phyloP scores from a whole-genome alignment of 148 eudicot species.

The Rhododendron kiyosumense region DNA sequence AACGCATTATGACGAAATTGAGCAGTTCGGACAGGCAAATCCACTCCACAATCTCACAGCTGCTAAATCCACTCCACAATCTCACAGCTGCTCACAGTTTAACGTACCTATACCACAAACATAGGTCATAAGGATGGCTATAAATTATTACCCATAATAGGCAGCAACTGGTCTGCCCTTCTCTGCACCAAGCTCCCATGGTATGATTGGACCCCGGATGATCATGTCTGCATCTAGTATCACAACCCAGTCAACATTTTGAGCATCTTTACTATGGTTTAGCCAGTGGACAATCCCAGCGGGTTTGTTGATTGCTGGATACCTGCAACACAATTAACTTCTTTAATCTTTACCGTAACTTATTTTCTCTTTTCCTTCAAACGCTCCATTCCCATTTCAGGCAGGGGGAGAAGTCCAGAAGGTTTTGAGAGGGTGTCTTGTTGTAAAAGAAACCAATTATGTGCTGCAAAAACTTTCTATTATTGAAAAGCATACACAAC shows the following conservation, averaged over 20 bases:
- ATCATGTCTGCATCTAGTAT: constrained; percentile 93
- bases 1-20: not conserved
- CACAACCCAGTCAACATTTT: constrained; percentile 94
- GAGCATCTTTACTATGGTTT: constrained; percentile 67
- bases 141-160: constrained; percentile 64
- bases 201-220: constrained; percentile 86
- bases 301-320: constrained; percentile 96
- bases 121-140: not conserved
- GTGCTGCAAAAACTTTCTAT: not conserved
- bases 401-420: not conserved
- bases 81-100: not conserved
- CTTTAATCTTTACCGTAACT: not conserved
- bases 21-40: not conserved
- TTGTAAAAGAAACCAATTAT: not conserved
- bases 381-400: not conserved
- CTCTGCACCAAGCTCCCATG: constrained; percentile 94
- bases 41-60: not conserved
- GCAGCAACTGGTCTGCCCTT: constrained; percentile 94
- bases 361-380: not conserved
- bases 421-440: not conserved
- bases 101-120: not conserved
- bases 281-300: constrained; percentile 94
- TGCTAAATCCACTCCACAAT: not conserved
- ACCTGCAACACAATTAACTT: constrained; percentile 45
- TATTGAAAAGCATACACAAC: not conserved